phyloP scores from a whole-genome alignment of 345 rosid species.

The Salix exigua region DNA sequence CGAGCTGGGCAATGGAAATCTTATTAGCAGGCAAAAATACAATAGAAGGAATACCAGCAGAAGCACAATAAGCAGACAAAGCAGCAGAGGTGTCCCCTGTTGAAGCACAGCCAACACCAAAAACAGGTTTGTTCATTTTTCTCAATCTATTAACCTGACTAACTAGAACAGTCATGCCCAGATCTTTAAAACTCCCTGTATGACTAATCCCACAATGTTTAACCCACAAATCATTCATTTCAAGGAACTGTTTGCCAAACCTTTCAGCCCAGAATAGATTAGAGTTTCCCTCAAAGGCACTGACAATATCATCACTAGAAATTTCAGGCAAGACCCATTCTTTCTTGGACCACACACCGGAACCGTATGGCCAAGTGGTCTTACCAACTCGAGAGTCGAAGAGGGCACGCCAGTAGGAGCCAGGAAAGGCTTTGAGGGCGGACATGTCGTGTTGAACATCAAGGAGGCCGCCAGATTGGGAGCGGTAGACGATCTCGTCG shows the following conservation, averaged over 20 bases:
- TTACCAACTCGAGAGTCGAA: conserved; percentile 26
- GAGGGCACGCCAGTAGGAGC: conserved; percentile 20
- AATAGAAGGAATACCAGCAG: conserved; percentile 27
- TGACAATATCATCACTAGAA: conserved; percentile 24
- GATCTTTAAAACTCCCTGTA: conserved; percentile 29
- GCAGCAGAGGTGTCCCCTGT: conserved; percentile 34
- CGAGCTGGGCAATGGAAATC: conserved; percentile 31
- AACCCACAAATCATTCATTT: conserved; percentile 31
- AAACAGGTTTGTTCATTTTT: conserved; percentile 27
- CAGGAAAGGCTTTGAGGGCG: conserved; percentile 21
- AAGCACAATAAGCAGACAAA: conserved; percentile 24
- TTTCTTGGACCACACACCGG: conserved; percentile 29
- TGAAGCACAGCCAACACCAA: conserved; percentile 30
- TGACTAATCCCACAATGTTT: conserved; percentile 29
- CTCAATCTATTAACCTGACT: conserved; percentile 23
- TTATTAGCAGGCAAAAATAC: conserved; percentile 24
- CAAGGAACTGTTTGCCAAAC: conserved; percentile 18
- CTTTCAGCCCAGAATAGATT: conserved; percentile 31
- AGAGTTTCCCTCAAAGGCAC: conserved; percentile 30
- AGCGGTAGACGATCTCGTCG: conserved; percentile 28
- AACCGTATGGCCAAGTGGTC: conserved; percentile 28
- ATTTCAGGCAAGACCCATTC: conserved; percentile 25
- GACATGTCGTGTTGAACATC: conserved; percentile 28
- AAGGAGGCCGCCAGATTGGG: conserved; percentile 24
- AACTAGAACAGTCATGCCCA: conserved; percentile 30